Evolutionary conservation across 169 alveolate genomes (phyloP).

Genomic region (Plasmodium knowlesi): DNA sequence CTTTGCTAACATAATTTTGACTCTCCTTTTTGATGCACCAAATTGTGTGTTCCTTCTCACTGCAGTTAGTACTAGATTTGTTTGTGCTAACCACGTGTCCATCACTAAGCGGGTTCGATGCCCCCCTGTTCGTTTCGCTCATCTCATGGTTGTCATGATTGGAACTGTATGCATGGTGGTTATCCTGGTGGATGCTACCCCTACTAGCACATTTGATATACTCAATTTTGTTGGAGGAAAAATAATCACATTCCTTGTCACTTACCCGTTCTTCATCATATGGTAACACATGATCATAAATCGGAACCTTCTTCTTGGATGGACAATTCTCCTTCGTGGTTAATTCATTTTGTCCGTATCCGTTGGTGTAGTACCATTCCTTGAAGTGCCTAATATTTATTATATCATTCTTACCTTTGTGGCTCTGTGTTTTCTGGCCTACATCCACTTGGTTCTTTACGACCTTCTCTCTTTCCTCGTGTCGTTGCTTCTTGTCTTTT

Average conservation of each 20-base stretch:
- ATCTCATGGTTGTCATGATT: background rate
- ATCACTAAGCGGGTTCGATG: background rate
- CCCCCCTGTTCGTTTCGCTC: background rate
- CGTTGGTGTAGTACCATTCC: background rate
- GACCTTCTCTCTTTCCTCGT: background rate
- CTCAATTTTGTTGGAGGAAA: slow-evolving; percentile 52
- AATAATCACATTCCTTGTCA: background rate
- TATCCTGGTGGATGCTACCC: background rate
- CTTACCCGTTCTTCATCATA: background rate
- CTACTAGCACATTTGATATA: background rate
- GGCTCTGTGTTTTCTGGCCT: background rate
- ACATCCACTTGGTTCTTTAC: background rate
- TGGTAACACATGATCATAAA: background rate
- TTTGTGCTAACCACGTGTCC: background rate
- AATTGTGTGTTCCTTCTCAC: background rate
- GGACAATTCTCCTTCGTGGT: background rate
- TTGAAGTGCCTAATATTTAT: background rate
- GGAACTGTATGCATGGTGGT: background rate
- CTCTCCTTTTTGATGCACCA: background rate
- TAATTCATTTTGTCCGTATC: background rate
- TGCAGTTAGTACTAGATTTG: background rate
- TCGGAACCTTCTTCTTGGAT: background rate
- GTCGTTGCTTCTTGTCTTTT: background rate
- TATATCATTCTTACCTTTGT: slow-evolving; percentile 5
- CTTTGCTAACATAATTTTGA: background rate